Conservation (phyloP, 805 yeast species). For the Metschnikowia kunwiensis region DNA sequence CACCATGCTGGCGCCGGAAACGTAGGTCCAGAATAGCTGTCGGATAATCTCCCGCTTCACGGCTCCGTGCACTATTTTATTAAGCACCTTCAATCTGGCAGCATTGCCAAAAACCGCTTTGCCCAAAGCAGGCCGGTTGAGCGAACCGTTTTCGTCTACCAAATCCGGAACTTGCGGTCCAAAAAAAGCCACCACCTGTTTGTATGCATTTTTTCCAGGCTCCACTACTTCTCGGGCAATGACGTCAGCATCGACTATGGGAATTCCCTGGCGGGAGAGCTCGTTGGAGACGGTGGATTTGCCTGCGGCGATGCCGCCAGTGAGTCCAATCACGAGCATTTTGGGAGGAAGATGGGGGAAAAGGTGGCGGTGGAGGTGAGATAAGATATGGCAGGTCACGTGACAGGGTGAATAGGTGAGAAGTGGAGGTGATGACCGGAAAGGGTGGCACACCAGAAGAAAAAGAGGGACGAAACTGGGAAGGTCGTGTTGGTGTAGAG, state of each 20-base stretch:
- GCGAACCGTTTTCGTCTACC: slow-evolving; percentile 37
- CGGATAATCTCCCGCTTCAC: slow-evolving; percentile 64
- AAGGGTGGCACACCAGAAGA: neutral
- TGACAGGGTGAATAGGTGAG: neutral
- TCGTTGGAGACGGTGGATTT: slow-evolving; percentile 81
- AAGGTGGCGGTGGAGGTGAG: too few species aligned
- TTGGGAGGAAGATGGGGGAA: too few species aligned
- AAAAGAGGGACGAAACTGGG: neutral
- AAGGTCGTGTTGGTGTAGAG: neutral
- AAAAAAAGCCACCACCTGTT: slow-evolving; percentile 61
- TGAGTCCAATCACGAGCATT: slow-evolving; percentile 91
- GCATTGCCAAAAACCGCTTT: slow-evolving; percentile 69
- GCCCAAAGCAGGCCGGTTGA: slow-evolving; percentile 78
- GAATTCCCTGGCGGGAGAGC: slow-evolving; percentile 49
- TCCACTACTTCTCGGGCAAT: slow-evolving; percentile 83
- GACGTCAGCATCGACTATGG: slow-evolving; percentile 84
- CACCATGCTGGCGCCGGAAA: slow-evolving; percentile 56
- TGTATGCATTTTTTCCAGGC: slow-evolving; percentile 74
- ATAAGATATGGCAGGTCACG: too few species aligned
- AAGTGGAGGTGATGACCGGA: neutral
- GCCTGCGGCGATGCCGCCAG: slow-evolving; percentile 98
- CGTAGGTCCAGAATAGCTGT: slow-evolving; percentile 55
- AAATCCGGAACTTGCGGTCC: slow-evolving; percentile 49
- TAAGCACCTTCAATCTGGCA: slow-evolving; percentile 56
- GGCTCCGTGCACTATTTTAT: slow-evolving; percentile 84